phyloP scores from a whole-genome alignment of 805 yeast genomes.

The Hermanozyma aechmeae region DNA sequence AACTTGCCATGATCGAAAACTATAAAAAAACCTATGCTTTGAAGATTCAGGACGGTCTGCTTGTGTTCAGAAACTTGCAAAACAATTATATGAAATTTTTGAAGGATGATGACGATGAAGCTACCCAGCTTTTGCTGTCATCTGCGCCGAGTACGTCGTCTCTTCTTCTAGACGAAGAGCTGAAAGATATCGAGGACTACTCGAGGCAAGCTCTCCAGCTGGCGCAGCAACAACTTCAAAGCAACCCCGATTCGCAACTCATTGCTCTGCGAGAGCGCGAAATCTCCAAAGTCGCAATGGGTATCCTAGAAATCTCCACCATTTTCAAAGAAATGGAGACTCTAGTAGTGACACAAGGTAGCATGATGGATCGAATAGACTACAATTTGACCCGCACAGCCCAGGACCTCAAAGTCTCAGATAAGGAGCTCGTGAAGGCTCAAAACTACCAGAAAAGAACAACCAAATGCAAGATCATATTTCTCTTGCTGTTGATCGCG shows the following conservation, averaged over 20 bases:
- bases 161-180: constrained; percentile 6
- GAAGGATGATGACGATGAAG: constrained; percentile 66
- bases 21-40: constrained; percentile 79
- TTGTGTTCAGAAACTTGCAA: constrained; percentile 77
- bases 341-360: constrained; percentile 91
- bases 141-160: constrained; percentile 1
- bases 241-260: constrained; percentile 16
- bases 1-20: constrained; percentile 63
- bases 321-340: constrained; percentile 90
- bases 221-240: constrained; percentile 24
- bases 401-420: constrained; percentile 66
- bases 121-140: neutral
- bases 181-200: constrained; percentile 38
- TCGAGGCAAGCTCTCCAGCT: constrained; percentile 44
- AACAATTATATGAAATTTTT: constrained; percentile 80
- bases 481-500: constrained; percentile 63
- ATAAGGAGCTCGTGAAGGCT: constrained; percentile 68
- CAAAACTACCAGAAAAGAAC: constrained; percentile 78
- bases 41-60: constrained; percentile 69
- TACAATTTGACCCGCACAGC: constrained; percentile 81
- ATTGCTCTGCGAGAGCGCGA: constrained; percentile 78
- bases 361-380: constrained; percentile 86
- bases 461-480: constrained; percentile 81
- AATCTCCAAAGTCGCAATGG: constrained; percentile 84
- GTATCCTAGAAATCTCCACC: constrained; percentile 86